Base-by-base conservation (phyloP, 176 grass and related monocot species). In the Olyra latifolia region DNA sequence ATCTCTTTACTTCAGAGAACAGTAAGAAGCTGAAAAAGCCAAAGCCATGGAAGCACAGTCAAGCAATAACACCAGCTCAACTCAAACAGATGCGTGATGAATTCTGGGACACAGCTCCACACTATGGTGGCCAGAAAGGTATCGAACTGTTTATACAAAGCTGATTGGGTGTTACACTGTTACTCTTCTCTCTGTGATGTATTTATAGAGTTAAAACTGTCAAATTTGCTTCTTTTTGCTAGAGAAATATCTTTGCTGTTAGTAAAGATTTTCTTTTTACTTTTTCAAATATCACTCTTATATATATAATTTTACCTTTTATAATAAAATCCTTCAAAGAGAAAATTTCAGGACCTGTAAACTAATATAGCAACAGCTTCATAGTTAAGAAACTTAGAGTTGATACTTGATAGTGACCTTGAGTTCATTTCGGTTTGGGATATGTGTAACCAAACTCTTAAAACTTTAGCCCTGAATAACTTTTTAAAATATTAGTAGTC, bases 91-190 rank as follows among this genome's bases (percentile, higher is more conserved):
- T 93, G 96, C 75, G 96, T 70, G 96, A 99, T 60, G 96, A 99
- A 82, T 99, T 99, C 81, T 99, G 96, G 96, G 96, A 99, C 58
- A 95, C 96, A 10, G 84, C 90, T 74, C 96, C 96, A 4, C 96
- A 95, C 62, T 99, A 99, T 80, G 92, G 96, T 86, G 96, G 96
- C 72, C 88, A 87, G 61, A 99, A 99, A 95, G 96, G 96, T 93
- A 62, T 43, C 79, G 63, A 78, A 27, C 29, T 72, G 4, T 35
- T 69, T 44, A 58, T 30, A 4, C 20, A 56, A 27, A 62, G 12
- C 28, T 82, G 40, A 56, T 32, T 29, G 19, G 41, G 53, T 69
- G 35, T 39, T 32, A 53, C 27, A 62, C 6, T 69, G 35, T 39
- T 32, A 53, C 27, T 68, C 6, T 77, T 77, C 2, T 57, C 15